Evolutionary conservation across 2,329 filamentous ascomycete genomes (phyloP), one percentile per base, ranked within the genome.

Genomic region (Berkeleyomyces rouxiae): DNA sequence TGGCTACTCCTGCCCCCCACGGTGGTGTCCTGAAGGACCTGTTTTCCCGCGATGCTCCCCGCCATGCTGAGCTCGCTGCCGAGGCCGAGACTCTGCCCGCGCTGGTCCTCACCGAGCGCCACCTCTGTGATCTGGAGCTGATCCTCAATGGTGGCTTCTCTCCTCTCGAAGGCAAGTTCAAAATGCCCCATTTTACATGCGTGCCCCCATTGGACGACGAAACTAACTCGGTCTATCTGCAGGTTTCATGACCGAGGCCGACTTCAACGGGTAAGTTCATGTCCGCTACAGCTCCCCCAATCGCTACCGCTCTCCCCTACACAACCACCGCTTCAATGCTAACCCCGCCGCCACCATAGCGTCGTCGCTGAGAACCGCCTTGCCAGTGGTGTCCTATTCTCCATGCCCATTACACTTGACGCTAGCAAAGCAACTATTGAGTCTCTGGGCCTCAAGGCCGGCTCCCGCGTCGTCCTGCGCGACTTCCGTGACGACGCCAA

Each of bases 61-160:
- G 87, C 71, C 86, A 93, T 68, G 80, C 80, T 67, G 79, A 96
- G 78, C 87, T 99, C 67, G 78, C 79, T 63, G 82, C 82, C 57
- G 93, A 99, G 78, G 88, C 92, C 49, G 91, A 96, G 79, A 86
- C 73, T 40, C 84, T 97, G 55, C 89, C 90, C 44, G 88, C 92
- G 44, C 80, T 99, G 68, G 78, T 87, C 65, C 84, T 99, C 68
- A 87, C 83, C 60, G 93, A 99, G 81, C 86, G 93, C 71, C 93
- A 99, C 77, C 85, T 99, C 59, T 99, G 93, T 77, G 93, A 99
- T 81, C 82, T 99, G 68, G 93, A 99, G 77, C 78, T 99, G 76
- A 90, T 99, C 71, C 85, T 99, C 75, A 97, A 90, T 75, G 93
- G 93, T 73, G 93, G 93, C 68, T 99, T 99, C 79, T 96, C 91